These are phyloP conservation scores for Komagataella phaffii DNA, from an alignment of 805 yeast species.

Conservation along the genomic window DNA sequence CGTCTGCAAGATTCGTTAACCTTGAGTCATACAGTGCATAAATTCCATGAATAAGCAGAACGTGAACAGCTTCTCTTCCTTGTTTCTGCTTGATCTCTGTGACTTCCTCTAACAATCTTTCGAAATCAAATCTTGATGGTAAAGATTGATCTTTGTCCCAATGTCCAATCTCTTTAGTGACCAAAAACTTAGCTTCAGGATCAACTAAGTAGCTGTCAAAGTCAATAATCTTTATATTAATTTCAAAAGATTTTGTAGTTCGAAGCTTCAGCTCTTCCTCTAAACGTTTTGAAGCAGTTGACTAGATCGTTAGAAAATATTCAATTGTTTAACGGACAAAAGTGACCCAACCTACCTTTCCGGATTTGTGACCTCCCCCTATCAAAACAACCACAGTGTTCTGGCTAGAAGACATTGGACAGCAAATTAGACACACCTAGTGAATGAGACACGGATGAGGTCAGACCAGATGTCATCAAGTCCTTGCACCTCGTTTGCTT, in stretches of 20 bases:
- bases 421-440: background rate
- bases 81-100: background rate
- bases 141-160: constrained; percentile 5
- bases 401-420: background rate
- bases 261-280: constrained; percentile 11
- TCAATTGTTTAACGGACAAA: constrained; percentile 11
- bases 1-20: constrained; percentile 39
- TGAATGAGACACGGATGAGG: background rate
- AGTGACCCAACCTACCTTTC: constrained; percentile 14
- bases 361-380: constrained; percentile 22
- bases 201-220: background rate
- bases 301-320: constrained; percentile 11
- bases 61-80: constrained; percentile 9
- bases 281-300: constrained; percentile 10
- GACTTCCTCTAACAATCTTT: constrained; percentile 10
- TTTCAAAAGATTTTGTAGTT: constrained; percentile 1
- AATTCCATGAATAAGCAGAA: constrained; percentile 56
- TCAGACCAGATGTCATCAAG: background rate
- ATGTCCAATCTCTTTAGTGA: constrained; percentile 11
- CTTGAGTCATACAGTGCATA: constrained; percentile 62
- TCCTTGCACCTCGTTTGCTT: background rate
- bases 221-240: background rate
- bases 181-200: constrained; percentile 6
- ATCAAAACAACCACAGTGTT: constrained; percentile 9
- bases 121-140: constrained; percentile 31